A percentile compares a stretch with the other conserved stretches of the same genome.
Evolutionary conservation across 169 alveolate species (phyloP).

Genomic region (Plasmodium sp.): DNA sequence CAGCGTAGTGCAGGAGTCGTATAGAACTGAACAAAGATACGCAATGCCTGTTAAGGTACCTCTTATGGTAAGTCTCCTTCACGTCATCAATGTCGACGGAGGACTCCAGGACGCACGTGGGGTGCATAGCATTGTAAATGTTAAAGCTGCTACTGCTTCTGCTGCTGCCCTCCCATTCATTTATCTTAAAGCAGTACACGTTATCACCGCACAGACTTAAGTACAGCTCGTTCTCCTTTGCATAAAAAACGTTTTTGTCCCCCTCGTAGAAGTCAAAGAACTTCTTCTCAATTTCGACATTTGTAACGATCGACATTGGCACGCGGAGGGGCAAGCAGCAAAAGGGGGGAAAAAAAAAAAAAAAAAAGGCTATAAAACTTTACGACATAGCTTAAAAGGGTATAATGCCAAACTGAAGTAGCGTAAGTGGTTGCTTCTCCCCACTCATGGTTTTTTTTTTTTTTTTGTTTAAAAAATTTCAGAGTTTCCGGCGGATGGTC

Average conservation of each 20-base stretch:
- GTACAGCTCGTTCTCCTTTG: constrained; percentile 31
- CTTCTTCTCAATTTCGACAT: constrained; percentile 48
- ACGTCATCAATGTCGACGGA: constrained; percentile 55
- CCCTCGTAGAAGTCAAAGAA: constrained; percentile 70
- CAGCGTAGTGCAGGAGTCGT: constrained; percentile 6
- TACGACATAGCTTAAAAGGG: background rate
- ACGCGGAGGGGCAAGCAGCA: background rate
- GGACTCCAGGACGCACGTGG: constrained; percentile 63
- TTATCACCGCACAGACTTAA: constrained; percentile 50
- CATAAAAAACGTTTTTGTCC: constrained; percentile 18
- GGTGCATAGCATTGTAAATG: constrained; percentile 6
- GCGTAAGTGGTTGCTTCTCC: background rate
- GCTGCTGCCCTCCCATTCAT: background rate
- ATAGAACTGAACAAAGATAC: constrained; percentile 54
- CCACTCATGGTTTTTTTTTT: background rate
- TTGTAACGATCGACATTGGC: constrained; percentile 25
- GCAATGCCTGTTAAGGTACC: constrained; percentile 38
- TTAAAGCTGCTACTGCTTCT: background rate
- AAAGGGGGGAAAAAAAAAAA: constrained; percentile 3
- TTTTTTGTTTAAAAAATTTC: background rate
- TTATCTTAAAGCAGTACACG: constrained; percentile 36
- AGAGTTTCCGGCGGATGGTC: background rate
- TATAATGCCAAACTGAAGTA: background rate
- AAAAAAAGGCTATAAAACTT: background rate
- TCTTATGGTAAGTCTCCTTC: constrained; percentile 49